Percentiles rank a stretch among this genome's conserved stretches.
Conservation (phyloP, 495 filamentous ascomycete species). For the Hypoxylon rickii region DNA sequence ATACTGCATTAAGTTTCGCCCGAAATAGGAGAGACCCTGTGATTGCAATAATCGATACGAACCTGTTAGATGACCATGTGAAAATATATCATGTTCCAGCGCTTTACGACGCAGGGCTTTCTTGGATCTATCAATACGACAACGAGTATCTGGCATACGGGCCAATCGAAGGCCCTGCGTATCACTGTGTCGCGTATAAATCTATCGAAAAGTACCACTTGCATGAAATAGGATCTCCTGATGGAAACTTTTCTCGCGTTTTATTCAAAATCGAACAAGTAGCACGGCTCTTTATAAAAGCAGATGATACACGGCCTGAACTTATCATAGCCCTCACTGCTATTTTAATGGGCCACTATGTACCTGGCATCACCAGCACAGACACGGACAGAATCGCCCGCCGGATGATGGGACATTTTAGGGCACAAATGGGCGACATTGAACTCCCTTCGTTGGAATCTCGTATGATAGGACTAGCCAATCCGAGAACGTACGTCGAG, state of each 20-base stretch:
- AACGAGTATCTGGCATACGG: slow-evolving; percentile 16
- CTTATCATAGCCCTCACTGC: neutral
- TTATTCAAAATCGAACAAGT: neutral
- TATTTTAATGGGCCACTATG: neutral
- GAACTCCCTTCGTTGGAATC: too few relatives aligned
- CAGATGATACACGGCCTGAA: neutral
- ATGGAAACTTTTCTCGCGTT: too few relatives aligned
- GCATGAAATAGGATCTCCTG: too few relatives aligned
- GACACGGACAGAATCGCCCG: too few relatives aligned
- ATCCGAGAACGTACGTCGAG: too few relatives aligned
- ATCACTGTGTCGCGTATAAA: slow-evolving; percentile 1
- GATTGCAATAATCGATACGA: slow-evolving; percentile 20
- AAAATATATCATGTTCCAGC: slow-evolving; percentile 7
- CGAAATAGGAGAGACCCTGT: neutral
- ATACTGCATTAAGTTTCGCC: neutral
- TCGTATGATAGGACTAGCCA: too few relatives aligned
- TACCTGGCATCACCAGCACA: too few relatives aligned
- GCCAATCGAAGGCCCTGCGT: slow-evolving; percentile 10
- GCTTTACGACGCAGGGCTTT: neutral
- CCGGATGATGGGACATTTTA: too few relatives aligned
- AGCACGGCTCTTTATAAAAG: neutral
- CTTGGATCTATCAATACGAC: neutral
- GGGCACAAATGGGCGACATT: too few relatives aligned
- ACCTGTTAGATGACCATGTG: slow-evolving; percentile 1
- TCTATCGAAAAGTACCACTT: too few relatives aligned